Evolutionary conservation across 1,284 basidiomycete genomes (phyloP), one percentile per base, ranked within the genome.

Genomic region (Schizophyllum amplum): DNA sequence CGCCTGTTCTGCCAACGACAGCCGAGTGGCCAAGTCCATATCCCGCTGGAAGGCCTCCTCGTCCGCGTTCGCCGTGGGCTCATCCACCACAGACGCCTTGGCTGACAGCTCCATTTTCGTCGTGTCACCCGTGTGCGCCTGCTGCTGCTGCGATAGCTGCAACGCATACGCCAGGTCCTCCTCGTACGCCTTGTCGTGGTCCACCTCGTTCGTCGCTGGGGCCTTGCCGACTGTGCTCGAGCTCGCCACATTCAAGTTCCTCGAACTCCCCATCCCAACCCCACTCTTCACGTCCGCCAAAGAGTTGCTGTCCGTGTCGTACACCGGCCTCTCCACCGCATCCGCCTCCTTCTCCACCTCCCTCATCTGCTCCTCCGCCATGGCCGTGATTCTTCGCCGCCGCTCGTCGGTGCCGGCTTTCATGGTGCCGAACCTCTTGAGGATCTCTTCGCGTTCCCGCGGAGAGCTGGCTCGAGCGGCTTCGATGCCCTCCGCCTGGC

Each of bases 401-500:
- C 33, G 33, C 33, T 42, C 33, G 13, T 9, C 33, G 13, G 48
- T 50, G 13, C 21, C 20, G 13, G 48, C 24, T 11, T 20, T 9
- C 21, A 50, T 9, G 15, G 20, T 20, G 13, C 48, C 11, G 48
- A 50, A 50, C 2, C 13, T 11, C 13, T 20, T 11, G 11, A 21
- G 24, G 3, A 50, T 24, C 13, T 21, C 48, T 9, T 50, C 48
- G 20, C 48, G 20, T 11, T 21, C 13, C 20, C 22, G 11, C 21
- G 11, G 11, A 9, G 48, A 21, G 4, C 11, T 9, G 20, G 48
- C 22, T 20, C 22, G 15, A 20, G 72, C 69, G 0, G 71, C 75
- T 53, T 70, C 65, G 4, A 69, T 49, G 1, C 78, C 77, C 58
- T 78, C 71, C 5, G 65, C 63, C 7, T 74, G 66, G 11, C 76